Base-by-base conservation (phyloP, 495 filamentous ascomycete species). In the Xylaria longipes region DNA sequence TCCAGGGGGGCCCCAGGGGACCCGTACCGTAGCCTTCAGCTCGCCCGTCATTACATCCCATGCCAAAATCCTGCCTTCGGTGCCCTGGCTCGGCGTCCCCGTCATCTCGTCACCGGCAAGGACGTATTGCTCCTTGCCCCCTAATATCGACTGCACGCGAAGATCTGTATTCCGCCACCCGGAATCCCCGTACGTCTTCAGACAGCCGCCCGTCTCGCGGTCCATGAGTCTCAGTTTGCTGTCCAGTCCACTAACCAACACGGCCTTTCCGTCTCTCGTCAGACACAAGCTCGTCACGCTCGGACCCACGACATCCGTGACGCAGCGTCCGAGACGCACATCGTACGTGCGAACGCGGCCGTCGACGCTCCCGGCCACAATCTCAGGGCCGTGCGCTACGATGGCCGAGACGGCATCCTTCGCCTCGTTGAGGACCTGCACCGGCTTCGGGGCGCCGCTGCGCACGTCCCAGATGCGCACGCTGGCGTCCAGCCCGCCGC, bases 1-100 rank as follows among this genome's bases (percentile, higher is more conserved):
- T 82, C 87, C 91, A 14, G 88, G 87, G 76, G 86, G 90, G 81
- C 89, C 72, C 84, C 86, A 81, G 79, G 87, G 89, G 77, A 87
- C 89, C 48, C 84, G 78, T 56, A 94, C 75, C 65, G 83, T 87
- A 31, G 89, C 85, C 65, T 91, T 84, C 48, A 91, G 76, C 65
- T 90, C 88, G 1, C 94, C 95, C 48, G 85, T 91, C 62, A 97
- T 74, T n/a, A 97, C 78, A 87, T 97, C 95, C 94, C 95, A 98
- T 15, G 90, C 93, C 86, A 92, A 94, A 22, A 97, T 86, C 74
- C 89, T 87, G 11, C 90, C 91, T 68, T 90, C 84, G 2, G 76
- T 71, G 4, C 79, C 76, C 33, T 78, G 80, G 20, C 77, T 81
- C 39, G 81, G 79, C 0, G 80, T 74, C 3, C 65, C 77, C 31